Conservation (phyloP, 345 rosid genomes). For the Xanthoceras sorbifolium region DNA sequence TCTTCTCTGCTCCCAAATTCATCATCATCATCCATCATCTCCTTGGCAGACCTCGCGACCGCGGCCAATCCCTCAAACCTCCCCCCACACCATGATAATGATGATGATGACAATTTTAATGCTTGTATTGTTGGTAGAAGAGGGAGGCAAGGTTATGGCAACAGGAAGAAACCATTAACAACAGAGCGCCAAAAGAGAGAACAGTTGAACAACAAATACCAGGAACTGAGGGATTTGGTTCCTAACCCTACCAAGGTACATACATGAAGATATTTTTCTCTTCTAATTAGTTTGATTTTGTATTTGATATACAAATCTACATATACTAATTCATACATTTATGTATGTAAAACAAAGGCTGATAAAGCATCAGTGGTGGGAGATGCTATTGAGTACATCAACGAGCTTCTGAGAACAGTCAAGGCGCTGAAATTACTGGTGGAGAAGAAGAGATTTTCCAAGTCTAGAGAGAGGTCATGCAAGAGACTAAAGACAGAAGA, state of each 20-base stretch:
- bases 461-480: slow-evolving; percentile 37
- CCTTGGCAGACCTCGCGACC: neutral
- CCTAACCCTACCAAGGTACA: slow-evolving; percentile 77
- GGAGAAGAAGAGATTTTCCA: slow-evolving; percentile 65
- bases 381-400: slow-evolving; percentile 76
- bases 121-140: slow-evolving; percentile 44
- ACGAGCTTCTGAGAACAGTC: slow-evolving; percentile 66
- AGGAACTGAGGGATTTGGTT: slow-evolving; percentile 56
- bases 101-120: slow-evolving; percentile 26
- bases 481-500: slow-evolving; percentile 47
- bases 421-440: slow-evolving; percentile 70
- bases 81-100: slow-evolving; percentile 22
- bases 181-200: slow-evolving; percentile 72
- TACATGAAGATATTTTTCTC: neutral
- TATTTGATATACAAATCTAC: neutral
- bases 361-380: slow-evolving; percentile 86
- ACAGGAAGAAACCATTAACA: slow-evolving; percentile 52
- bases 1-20: neutral
- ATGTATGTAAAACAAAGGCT: slow-evolving; percentile 33
- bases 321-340: too few species aligned
- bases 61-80: neutral
- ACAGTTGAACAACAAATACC: slow-evolving; percentile 57
- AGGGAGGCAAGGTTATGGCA: slow-evolving; percentile 41
- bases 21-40: neutral
- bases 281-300: neutral